phyloP scores from a whole-genome alignment of 1,139 yeast genomes.

The Pichia inconspicua region DNA sequence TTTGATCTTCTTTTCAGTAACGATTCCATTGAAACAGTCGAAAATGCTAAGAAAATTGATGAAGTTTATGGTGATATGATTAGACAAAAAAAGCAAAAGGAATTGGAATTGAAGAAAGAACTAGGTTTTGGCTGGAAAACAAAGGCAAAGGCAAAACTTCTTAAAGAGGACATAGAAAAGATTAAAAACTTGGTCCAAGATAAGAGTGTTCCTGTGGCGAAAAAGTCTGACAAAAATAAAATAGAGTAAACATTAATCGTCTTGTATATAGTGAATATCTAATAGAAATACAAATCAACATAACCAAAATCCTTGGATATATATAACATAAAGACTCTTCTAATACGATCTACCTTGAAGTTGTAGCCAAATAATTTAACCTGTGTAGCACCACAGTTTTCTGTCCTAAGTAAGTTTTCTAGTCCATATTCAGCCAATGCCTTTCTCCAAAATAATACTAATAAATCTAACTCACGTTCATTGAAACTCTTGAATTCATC shows the following conservation, averaged over 20 bases:
- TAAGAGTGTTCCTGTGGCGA: constrained; percentile 15
- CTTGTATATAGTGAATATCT: background rate
- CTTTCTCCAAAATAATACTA: constrained; percentile 20
- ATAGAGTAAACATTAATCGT: background rate
- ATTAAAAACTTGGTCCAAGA: constrained; percentile 26
- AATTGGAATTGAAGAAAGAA: constrained; percentile 33
- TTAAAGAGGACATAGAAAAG: constrained; percentile 27
- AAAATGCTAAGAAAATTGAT: constrained; percentile 61
- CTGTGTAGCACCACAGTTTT: constrained; percentile 1
- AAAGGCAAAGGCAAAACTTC: constrained; percentile 26
- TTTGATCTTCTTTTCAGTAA: constrained; percentile 75
- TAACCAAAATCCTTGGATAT: constrained; percentile 18
- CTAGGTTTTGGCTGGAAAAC: constrained; percentile 34
- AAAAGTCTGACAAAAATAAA: constrained; percentile 1
- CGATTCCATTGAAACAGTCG: constrained; percentile 68
- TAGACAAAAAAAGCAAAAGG: constrained; percentile 25
- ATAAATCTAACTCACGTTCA: constrained; percentile 13
- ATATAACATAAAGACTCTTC: constrained; percentile 19
- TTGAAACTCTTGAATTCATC: constrained; percentile 17
- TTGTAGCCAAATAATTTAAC: constrained; percentile 23
- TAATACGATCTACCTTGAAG: constrained; percentile 14
- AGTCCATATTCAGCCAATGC: constrained; percentile 14
- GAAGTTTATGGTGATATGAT: constrained; percentile 31
- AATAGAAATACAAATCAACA: constrained; percentile 18
- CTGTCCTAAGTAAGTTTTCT: constrained; percentile 9